These are phyloP conservation scores for Ambrosiella xylebori DNA, from an alignment of 2,329 filamentous ascomycete species.

Conservation along the genomic window DNA sequence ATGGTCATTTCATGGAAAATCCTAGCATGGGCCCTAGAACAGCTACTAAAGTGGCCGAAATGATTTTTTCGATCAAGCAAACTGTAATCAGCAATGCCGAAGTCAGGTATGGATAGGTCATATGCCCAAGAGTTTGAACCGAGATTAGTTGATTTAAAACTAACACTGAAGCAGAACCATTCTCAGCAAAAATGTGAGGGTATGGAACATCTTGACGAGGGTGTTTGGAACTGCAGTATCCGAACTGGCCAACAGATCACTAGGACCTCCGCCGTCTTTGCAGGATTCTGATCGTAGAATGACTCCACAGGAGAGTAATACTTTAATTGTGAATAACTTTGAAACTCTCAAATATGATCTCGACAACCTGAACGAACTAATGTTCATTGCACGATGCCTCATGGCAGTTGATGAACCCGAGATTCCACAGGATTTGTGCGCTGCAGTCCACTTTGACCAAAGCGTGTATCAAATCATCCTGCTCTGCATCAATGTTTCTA, in stretches of 20 bases:
- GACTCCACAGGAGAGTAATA: slow-evolving; percentile 44
- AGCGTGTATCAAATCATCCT: slow-evolving; percentile 50
- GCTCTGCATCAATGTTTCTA: slow-evolving; percentile 48
- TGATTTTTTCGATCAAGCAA: slow-evolving; percentile 24
- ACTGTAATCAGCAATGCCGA: slow-evolving; percentile 37
- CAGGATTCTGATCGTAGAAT: slow-evolving; percentile 38
- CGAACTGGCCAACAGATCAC: slow-evolving; percentile 40
- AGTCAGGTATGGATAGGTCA: slow-evolving; percentile 31
- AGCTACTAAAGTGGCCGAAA: slow-evolving; percentile 35
- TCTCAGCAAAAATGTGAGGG: slow-evolving; percentile 43
- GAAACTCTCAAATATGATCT: slow-evolving; percentile 43
- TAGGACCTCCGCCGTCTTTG: slow-evolving; percentile 36
- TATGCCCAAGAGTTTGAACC: neutral
- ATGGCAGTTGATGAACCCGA: slow-evolving; percentile 47
- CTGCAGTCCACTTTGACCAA: slow-evolving; percentile 46
- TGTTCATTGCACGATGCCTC: slow-evolving; percentile 49
- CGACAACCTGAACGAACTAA: slow-evolving; percentile 46
- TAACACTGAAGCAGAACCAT: slow-evolving; percentile 28
- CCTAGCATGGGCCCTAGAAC: slow-evolving; percentile 41
- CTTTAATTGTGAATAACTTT: slow-evolving; percentile 46
- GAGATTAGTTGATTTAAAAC: neutral
- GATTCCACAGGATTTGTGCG: slow-evolving; percentile 48
- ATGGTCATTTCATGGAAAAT: slow-evolving; percentile 41
- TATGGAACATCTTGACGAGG: slow-evolving; percentile 47
- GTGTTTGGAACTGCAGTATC: slow-evolving; percentile 45